Evolutionary conservation across 225 moss, liverwort and hornwort species (phyloP).

Genomic region (Marchantia polymorpha): DNA sequence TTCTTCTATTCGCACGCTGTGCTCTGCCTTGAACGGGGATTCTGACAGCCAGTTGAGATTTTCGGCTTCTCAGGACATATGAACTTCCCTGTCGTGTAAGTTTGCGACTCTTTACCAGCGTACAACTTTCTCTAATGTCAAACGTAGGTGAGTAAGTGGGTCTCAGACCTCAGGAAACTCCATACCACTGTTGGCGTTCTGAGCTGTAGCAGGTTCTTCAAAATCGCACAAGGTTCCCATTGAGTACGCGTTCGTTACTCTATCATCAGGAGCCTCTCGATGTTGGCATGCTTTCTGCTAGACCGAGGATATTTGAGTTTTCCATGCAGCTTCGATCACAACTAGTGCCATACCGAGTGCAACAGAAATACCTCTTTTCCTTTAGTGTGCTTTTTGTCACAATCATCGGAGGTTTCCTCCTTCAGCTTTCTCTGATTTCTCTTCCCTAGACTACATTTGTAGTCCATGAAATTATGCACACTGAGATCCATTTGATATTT

Average conservation of each 20-base stretch:
- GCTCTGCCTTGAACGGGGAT: background rate
- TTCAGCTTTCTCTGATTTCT: background rate
- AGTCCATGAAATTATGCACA: background rate
- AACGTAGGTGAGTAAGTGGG: too few species aligned
- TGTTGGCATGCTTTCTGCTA: background rate
- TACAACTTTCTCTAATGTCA: too few species aligned
- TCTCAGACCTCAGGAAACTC: too few species aligned
- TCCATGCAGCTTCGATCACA: background rate
- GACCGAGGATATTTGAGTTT: too few species aligned
- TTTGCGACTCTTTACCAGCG: background rate
- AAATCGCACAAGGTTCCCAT: background rate
- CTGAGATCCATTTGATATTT: background rate
- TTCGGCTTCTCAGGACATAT: background rate
- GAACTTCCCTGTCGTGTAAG: constrained; percentile 12
- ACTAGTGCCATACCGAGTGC: background rate
- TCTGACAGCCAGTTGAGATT: background rate
- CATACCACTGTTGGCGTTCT: background rate
- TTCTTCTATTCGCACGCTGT: background rate
- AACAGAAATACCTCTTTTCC: background rate
- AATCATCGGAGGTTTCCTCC: background rate
- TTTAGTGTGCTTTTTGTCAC: background rate
- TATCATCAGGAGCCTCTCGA: background rate
- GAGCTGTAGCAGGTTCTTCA: background rate
- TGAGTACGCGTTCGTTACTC: background rate
- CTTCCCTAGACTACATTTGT: background rate